These are phyloP conservation scores for Chrysochromulina tobinii DNA, from an alignment of 78 protist genomes.

Conservation along the genomic window DNA sequence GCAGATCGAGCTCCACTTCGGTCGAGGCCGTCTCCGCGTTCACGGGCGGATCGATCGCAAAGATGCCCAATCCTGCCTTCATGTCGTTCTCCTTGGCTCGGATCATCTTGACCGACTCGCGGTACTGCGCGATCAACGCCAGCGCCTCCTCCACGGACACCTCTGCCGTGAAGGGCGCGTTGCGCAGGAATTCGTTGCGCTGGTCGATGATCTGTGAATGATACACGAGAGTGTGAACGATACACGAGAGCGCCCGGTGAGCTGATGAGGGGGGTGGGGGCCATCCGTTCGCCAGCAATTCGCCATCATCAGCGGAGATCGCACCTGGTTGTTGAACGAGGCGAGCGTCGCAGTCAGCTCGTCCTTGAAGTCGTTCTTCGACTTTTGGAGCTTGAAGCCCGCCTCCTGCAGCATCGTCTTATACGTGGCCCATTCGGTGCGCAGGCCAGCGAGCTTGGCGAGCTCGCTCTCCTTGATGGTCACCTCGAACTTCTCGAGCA, in stretches of 20 bases:
- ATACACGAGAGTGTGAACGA: too few species aligned
- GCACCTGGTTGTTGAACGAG: slow-evolving; percentile 9
- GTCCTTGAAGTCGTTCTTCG: slow-evolving; percentile 51
- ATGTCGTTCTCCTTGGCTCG: slow-evolving; percentile 34
- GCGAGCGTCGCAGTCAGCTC: slow-evolving; percentile 28
- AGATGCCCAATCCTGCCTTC: slow-evolving; percentile 60
- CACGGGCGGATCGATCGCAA: slow-evolving; percentile 50
- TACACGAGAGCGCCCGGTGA: too few species aligned
- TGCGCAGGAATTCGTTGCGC: background rate
- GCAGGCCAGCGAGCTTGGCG: slow-evolving; percentile 19
- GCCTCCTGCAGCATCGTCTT: slow-evolving; percentile 13
- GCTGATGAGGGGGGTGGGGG: too few species aligned
- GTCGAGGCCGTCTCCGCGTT: slow-evolving; percentile 28
- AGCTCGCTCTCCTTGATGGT: slow-evolving; percentile 34
- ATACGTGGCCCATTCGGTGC: background rate
- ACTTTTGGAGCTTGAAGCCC: background rate
- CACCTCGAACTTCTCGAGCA: slow-evolving; percentile 53
- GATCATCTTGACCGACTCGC: background rate
- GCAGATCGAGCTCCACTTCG: slow-evolving; percentile 46
- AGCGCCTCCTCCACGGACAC: background rate
- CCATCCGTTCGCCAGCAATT: too few species aligned
- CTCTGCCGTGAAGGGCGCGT: slow-evolving; percentile 5
- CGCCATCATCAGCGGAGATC: too few species aligned
- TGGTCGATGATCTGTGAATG: too few species aligned
- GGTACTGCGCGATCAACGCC: background rate